phyloP scores from a whole-genome alignment of 2,329 filamentous ascomycete species.

The Tothia fuscella region DNA sequence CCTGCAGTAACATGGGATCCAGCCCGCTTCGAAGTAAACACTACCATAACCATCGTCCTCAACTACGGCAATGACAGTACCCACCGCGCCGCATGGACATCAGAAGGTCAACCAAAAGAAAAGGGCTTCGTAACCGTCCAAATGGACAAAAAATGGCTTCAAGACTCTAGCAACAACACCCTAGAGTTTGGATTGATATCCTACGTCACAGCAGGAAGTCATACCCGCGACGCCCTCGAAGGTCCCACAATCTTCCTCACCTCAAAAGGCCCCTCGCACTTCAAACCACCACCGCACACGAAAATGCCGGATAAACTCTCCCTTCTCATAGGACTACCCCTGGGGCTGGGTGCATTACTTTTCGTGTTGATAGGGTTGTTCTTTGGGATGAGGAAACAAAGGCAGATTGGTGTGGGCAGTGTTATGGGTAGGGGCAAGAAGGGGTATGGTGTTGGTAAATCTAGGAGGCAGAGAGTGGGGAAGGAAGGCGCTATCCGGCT shows the following conservation, averaged over 20 bases:
- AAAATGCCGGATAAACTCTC: conserved; percentile 22
- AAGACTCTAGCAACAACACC: conserved; percentile 25
- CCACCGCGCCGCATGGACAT: conserved; percentile 22
- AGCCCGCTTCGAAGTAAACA: conserved; percentile 16
- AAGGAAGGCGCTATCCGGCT: conserved; percentile 20
- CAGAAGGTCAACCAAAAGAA: conserved; percentile 23
- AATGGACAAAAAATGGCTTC: conserved; percentile 30
- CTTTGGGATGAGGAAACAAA: conserved; percentile 30
- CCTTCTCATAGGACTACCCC: conserved; percentile 30
- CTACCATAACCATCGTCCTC: conserved; percentile 18
- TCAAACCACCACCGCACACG: conserved; percentile 21
- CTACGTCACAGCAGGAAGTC: conserved; percentile 23
- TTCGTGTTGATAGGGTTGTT: conserved; percentile 26
- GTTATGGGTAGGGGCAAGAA: conserved; percentile 23
- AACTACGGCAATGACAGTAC: conserved; percentile 25
- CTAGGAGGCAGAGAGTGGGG: conserved; percentile 24
- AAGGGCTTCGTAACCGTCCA: conserved; percentile 27
- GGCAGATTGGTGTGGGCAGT: conserved; percentile 25
- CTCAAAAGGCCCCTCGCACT: conserved; percentile 24
- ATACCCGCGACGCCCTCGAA: conserved; percentile 17
- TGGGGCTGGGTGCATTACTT: conserved; percentile 26
- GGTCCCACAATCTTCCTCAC: conserved; percentile 27
- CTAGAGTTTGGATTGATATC: conserved; percentile 21
- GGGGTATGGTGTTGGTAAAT: conserved; percentile 28
- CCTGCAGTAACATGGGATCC: conserved; percentile 19